Percentiles rank a stretch among this genome's conserved stretches.
phyloP scores from a whole-genome alignment of 2,329 filamentous ascomycete genomes.

The Rhynchosporium agropyri region DNA sequence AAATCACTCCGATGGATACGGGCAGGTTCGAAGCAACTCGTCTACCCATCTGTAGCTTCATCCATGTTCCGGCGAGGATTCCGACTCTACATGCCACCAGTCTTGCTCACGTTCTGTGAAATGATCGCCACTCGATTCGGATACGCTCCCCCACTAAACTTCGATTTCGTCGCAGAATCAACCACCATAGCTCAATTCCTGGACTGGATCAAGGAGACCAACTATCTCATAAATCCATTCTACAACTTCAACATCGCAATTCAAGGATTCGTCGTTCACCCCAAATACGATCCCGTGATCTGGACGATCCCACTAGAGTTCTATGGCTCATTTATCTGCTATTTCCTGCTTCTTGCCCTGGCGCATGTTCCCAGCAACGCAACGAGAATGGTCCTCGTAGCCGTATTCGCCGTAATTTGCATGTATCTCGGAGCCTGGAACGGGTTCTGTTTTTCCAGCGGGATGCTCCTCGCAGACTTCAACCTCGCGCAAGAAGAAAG shows the following conservation, averaged over 20 bases:
- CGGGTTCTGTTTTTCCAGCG: slow-evolving; percentile 34
- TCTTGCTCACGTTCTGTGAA: slow-evolving; percentile 46
- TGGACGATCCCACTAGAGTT: slow-evolving; percentile 55
- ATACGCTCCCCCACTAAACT: slow-evolving; percentile 40
- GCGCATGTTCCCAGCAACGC: slow-evolving; percentile 23
- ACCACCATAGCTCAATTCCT: slow-evolving; percentile 27
- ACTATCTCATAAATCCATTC: slow-evolving; percentile 31
- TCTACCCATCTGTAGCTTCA: slow-evolving; percentile 47
- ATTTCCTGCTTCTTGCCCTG: slow-evolving; percentile 30
- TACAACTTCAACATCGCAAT: slow-evolving; percentile 27
- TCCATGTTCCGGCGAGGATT: slow-evolving; percentile 50
- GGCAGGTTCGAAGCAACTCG: slow-evolving; percentile 42
- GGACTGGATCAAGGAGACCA: slow-evolving; percentile 35
- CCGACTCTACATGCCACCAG: slow-evolving; percentile 49
- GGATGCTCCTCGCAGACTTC: slow-evolving; percentile 36
- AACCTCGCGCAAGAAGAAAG: slow-evolving; percentile 31
- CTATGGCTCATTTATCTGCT: slow-evolving; percentile 46
- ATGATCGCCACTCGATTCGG: slow-evolving; percentile 37
- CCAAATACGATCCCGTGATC: slow-evolving; percentile 48
- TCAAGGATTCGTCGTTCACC: slow-evolving; percentile 28
- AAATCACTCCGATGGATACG: slow-evolving; percentile 47
- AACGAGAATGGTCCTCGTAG: slow-evolving; percentile 29
- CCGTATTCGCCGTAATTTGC: slow-evolving; percentile 20
- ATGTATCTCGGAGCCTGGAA: slow-evolving; percentile 35
- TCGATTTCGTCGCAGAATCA: slow-evolving; percentile 41